These are phyloP conservation scores for Chlorociboria aeruginascens DNA, from an alignment of 495 filamentous ascomycete genomes.

Conservation along the genomic window DNA sequence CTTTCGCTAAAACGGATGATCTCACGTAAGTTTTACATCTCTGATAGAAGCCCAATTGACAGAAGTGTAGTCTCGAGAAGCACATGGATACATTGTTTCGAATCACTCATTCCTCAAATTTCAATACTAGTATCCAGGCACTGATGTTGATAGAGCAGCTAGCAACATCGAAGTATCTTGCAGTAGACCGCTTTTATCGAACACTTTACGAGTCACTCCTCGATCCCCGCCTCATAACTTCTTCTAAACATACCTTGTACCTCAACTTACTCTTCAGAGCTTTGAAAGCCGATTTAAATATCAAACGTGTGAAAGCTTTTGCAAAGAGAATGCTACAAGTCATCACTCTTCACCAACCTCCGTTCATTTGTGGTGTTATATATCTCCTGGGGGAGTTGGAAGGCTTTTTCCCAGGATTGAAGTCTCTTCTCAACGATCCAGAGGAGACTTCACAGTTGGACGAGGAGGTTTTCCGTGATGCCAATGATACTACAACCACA, in stretches of 20 bases:
- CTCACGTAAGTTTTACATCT: constrained; percentile 39
- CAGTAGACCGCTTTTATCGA: constrained; percentile 82
- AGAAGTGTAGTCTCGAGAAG: constrained; percentile 50
- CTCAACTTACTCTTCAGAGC: constrained; percentile 83
- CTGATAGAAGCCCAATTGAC: constrained; percentile 18
- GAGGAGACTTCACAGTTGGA: constrained; percentile 56
- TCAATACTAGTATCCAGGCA: constrained; percentile 95
- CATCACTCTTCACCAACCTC: constrained; percentile 74
- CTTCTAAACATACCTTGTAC: constrained; percentile 91
- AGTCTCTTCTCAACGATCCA: constrained; percentile 57
- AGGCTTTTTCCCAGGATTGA: constrained; percentile 59
- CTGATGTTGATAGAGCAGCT: constrained; percentile 94
- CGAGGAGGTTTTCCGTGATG: constrained; percentile 58
- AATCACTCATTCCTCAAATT: constrained; percentile 95
- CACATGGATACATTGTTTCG: constrained; percentile 89
- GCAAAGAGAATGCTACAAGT: constrained; percentile 86
- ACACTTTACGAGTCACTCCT: constrained; percentile 91
- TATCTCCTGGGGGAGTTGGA: constrained; percentile 79
- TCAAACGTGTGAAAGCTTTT: constrained; percentile 87
- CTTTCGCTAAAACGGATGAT: constrained; percentile 74
- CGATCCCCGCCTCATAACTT: constrained; percentile 74
- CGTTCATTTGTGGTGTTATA: constrained; percentile 81
- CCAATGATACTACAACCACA: constrained; percentile 32
- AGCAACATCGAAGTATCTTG: constrained; percentile 58
- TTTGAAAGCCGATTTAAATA: constrained; percentile 74